Evolutionary conservation across 495 filamentous ascomycete genomes (phyloP).

Genomic region (Daldinia childiae): DNA sequence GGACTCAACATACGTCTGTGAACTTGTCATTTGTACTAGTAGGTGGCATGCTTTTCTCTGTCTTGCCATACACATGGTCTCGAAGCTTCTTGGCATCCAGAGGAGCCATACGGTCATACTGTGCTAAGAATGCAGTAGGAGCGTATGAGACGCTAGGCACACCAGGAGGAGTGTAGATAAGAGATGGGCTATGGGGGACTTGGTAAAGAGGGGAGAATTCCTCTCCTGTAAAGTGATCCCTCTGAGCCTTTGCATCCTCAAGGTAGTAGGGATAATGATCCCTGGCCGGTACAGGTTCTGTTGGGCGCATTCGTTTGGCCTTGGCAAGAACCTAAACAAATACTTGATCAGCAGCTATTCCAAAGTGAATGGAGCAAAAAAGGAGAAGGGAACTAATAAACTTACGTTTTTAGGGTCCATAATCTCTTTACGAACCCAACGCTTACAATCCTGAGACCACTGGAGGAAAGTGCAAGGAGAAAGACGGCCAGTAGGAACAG

Average conservation of each 20-base stretch:
- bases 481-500: constrained; percentile 26
- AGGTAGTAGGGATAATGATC: constrained; percentile 8
- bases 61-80: constrained; percentile 8
- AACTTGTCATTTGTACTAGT: constrained; percentile 20
- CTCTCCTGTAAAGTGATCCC: constrained; percentile 33
- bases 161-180: constrained; percentile 42
- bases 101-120: constrained; percentile 42
- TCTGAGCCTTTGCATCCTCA: not conserved
- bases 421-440: constrained; percentile 9
- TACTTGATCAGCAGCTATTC: not conserved
- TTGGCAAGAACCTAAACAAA: constrained; percentile 6
- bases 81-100: constrained; percentile 22
- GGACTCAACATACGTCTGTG: constrained; percentile 19
- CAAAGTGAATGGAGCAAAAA: not conserved
- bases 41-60: not conserved
- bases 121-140: constrained; percentile 6
- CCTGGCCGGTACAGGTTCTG: not conserved
- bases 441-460: constrained; percentile 24
- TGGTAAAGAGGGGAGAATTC: constrained; percentile 39
- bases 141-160: constrained; percentile 3
- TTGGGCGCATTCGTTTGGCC: constrained; percentile 24
- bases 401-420: constrained; percentile 30
- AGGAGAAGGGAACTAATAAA: not conserved
- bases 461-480: constrained; percentile 39
- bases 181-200: constrained; percentile 34